Evolutionary conservation across 1,139 yeast species (phyloP).

Genomic region (Pichia sp.): DNA sequence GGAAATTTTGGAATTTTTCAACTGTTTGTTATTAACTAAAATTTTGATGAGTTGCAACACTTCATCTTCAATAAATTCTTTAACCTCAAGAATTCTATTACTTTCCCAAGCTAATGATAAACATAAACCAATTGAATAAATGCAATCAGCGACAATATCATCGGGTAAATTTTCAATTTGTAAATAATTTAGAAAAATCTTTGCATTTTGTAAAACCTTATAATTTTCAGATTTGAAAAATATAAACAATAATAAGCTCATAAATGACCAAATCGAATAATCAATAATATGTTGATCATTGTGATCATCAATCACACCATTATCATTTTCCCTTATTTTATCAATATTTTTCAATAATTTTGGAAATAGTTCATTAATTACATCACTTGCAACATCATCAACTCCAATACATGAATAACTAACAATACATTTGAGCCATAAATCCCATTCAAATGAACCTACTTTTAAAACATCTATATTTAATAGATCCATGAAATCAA

Average conservation of each 20-base stretch:
- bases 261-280: conserved; percentile 35
- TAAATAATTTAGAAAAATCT: conserved; percentile 28
- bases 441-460: conserved; percentile 33
- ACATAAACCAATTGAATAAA: conserved; percentile 44
- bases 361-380: conserved; percentile 36
- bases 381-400: conserved; percentile 46
- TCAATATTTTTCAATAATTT: conserved; percentile 25
- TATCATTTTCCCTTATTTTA: conserved; percentile 11
- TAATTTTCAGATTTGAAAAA: conserved; percentile 45
- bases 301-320: conserved; percentile 29
- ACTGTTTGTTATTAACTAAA: conserved; percentile 2
- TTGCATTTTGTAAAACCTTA: conserved; percentile 42
- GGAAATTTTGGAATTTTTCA: conserved; percentile 28
- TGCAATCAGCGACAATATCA: conserved; percentile 37
- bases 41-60: conserved; percentile 8
- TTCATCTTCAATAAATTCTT: conserved; percentile 35
- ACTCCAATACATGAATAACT: conserved; percentile 43
- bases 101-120: conserved; percentile 36
- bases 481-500: conserved; percentile 27
- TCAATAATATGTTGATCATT: conserved; percentile 1
- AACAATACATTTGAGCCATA: conserved; percentile 34
- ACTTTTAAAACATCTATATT: neutral
- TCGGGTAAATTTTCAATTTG: conserved; percentile 6
- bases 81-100: conserved; percentile 17
- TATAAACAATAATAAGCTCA: conserved; percentile 38